These are phyloP conservation scores for Capsicum chinense DNA, from an alignment of 257 asterid species.

Conservation along the genomic window DNA sequence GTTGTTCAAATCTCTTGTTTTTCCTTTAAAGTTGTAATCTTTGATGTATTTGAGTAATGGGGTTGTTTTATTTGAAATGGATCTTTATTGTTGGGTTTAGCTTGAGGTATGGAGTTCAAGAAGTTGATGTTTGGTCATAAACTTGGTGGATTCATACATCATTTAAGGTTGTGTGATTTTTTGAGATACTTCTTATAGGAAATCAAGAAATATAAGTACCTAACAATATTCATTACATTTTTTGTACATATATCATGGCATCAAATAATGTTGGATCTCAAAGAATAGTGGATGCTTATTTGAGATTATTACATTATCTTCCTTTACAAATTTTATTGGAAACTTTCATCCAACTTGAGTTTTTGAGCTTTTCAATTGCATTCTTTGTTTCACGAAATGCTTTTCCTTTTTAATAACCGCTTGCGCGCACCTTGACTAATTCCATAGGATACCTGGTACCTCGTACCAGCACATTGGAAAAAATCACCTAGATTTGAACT, in stretches of 20 bases:
- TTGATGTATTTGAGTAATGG: not conserved
- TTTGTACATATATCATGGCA: not conserved
- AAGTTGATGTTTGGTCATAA: not conserved
- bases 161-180: not conserved
- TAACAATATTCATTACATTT: not conserved
- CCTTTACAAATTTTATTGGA: not conserved
- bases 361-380: constrained; percentile 3
- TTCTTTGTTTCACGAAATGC: not conserved
- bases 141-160: not conserved
- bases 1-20: not conserved
- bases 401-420: not conserved
- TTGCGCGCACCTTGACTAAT: not conserved
- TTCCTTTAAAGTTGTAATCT: not conserved
- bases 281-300: not conserved
- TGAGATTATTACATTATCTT: not conserved
- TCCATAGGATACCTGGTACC: not conserved
- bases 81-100: not conserved
- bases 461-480: not conserved
- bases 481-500: not conserved
- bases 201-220: not conserved
- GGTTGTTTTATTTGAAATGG: not conserved
- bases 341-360: not conserved
- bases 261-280: constrained; percentile 21
- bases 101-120: not conserved
- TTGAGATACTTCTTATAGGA: not conserved